A percentile compares a stretch with the other conserved stretches of the same genome.
Conservation (phyloP, 139 green algal genomes). For the Astrephomene gubernaculifera region DNA sequence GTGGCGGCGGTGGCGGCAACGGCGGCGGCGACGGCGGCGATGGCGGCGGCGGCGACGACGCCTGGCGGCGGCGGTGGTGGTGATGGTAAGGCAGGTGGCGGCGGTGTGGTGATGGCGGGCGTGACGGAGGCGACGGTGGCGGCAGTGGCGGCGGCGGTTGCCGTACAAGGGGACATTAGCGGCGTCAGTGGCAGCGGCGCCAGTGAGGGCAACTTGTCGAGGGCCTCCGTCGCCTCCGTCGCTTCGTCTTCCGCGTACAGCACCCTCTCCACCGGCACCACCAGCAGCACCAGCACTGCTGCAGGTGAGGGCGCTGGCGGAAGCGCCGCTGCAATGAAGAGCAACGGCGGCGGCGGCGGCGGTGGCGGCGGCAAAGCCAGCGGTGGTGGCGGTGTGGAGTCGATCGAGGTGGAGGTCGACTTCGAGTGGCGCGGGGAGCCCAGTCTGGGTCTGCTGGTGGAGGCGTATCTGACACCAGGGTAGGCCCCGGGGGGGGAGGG, state of each 20-base stretch:
- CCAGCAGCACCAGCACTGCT: neutral
- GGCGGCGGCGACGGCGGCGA: neutral
- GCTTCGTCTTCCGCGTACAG: neutral
- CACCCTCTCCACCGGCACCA: neutral
- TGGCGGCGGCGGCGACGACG: neutral
- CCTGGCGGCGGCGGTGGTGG: neutral
- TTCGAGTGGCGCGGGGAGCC: conserved; percentile 26
- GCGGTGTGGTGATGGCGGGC: neutral
- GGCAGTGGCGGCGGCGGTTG: conserved; percentile 28
- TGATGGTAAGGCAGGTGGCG: neutral
- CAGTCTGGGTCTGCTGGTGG: conserved; percentile 26
- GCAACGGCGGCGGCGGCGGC: neutral
- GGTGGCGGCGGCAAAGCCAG: neutral
- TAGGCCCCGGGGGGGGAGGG: neutral
- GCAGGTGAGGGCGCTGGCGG: neutral
- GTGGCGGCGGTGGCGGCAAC: neutral
- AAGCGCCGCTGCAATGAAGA: neutral
- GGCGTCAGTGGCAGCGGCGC: neutral
- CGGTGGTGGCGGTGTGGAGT: conserved; percentile 1
- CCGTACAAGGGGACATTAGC: neutral
- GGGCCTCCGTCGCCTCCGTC: neutral
- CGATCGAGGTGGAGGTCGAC: conserved; percentile 41
- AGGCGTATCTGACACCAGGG: conserved; percentile 28
- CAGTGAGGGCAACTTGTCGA: too few relatives aligned
- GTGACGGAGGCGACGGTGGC: conserved; percentile 1